Evolutionary conservation across 768 basidiomycete species (phyloP).

Genomic region (Suillus ampliporus): DNA sequence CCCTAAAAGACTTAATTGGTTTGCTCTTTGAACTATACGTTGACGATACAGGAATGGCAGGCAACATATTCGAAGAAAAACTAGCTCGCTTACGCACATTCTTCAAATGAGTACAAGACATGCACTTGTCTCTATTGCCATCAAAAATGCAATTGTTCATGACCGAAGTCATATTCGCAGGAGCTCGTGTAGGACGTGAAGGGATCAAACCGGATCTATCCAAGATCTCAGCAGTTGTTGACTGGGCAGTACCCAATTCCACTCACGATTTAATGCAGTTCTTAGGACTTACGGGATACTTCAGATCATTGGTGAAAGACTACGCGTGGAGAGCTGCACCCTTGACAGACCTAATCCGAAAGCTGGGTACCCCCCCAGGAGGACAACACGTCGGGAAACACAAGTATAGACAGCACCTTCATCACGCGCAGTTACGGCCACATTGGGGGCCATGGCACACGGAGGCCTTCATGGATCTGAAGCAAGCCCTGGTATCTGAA

Average conservation of each 20-base stretch:
- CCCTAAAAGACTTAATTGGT: not conserved
- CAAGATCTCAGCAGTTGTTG: slow-evolving; percentile 46
- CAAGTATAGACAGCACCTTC: slow-evolving; percentile 31
- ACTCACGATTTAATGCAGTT: slow-evolving; percentile 37
- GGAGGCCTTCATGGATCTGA: slow-evolving; percentile 34
- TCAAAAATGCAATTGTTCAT: slow-evolving; percentile 1
- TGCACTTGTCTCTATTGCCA: not conserved
- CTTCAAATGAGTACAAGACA: not conserved
- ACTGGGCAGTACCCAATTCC: slow-evolving; percentile 33
- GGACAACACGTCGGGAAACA: not conserved
- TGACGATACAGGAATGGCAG: slow-evolving; percentile 44
- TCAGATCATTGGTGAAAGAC: slow-evolving; percentile 38
- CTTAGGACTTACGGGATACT: slow-evolving; percentile 42
- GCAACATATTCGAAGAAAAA: slow-evolving; percentile 37
- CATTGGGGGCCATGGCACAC: slow-evolving; percentile 16
- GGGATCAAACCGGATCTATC: slow-evolving; percentile 42
- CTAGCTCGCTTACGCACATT: slow-evolving; percentile 35
- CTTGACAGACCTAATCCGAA: slow-evolving; percentile 33
- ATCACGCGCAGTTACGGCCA: no score
- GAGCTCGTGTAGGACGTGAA: slow-evolving; percentile 34
- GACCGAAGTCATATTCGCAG: slow-evolving; percentile 41
- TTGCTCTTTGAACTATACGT: slow-evolving; percentile 37
- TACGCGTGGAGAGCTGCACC: slow-evolving; percentile 41
- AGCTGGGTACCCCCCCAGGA: not conserved
- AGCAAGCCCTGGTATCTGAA: slow-evolving; percentile 34